Percentiles rank a stretch among this genome's conserved stretches.
phyloP scores from a whole-genome alignment of 2,329 filamentous ascomycete genomes.

The Fusarium sp. region DNA sequence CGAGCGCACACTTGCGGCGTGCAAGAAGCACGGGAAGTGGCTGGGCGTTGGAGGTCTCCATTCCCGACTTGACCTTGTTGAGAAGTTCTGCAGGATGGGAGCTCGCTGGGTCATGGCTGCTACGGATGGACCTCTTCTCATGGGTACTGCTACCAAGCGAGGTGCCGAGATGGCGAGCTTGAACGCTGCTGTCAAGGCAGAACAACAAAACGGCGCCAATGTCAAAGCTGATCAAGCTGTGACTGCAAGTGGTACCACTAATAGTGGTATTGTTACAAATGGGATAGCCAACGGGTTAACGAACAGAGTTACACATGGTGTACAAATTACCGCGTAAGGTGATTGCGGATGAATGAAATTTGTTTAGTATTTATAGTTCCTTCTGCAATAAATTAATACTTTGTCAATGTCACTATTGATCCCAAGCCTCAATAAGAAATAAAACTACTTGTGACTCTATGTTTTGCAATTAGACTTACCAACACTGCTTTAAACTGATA shows the following conservation, averaged over 20 bases:
- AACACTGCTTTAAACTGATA: not conserved
- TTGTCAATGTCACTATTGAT: no score
- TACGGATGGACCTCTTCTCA: constrained; percentile 47
- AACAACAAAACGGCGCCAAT: not conserved
- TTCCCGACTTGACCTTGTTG: constrained; percentile 55
- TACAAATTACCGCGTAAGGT: not conserved
- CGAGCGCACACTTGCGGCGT: constrained; percentile 53
- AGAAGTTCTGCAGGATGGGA: constrained; percentile 53
- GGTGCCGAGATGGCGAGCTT: constrained; percentile 44
- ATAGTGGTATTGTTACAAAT: no score
- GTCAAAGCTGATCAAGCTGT: not conserved
- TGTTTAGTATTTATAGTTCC: not conserved
- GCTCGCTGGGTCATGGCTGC: constrained; percentile 50
- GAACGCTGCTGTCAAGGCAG: constrained; percentile 28
- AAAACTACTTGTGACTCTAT: no score
- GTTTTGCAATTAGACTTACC: no score
- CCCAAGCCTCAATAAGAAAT: no score
- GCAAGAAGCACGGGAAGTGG: constrained; percentile 55
- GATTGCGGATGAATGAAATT: no score
- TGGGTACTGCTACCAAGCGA: constrained; percentile 46
- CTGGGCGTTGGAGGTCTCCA: constrained; percentile 58
- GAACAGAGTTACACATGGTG: not conserved
- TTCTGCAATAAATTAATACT: no score
- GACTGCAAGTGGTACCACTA: not conserved
- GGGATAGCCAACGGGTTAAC: not conserved